Evolutionary conservation across 257 asterid genomes (phyloP).

Genomic region (Fraxinus pennsylvanica): DNA sequence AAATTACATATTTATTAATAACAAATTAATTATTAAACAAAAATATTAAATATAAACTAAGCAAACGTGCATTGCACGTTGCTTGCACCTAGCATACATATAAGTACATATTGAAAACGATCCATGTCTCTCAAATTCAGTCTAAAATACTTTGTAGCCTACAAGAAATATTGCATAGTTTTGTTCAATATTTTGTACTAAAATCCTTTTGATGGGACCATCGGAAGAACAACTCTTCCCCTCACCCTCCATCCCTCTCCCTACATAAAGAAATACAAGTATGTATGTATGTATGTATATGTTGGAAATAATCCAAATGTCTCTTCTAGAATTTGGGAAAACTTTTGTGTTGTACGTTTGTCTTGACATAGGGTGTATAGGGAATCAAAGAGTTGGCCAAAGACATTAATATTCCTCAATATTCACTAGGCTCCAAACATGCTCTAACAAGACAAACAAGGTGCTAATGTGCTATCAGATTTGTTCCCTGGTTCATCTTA

Average conservation of each 20-base stretch:
- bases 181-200: not conserved
- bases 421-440: constrained; percentile 55
- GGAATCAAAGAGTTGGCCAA: constrained; percentile 59
- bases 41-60: too few relatives aligned
- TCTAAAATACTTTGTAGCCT: too few relatives aligned
- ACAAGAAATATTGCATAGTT: not conserved
- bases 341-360: constrained; percentile 39
- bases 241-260: not conserved
- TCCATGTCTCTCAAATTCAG: too few relatives aligned
- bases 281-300: not conserved
- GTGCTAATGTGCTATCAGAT: constrained; percentile 62
- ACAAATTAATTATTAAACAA: too few relatives aligned
- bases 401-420: constrained; percentile 51
- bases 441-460: constrained; percentile 73
- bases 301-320: constrained; percentile 27
- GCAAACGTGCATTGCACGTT: too few relatives aligned
- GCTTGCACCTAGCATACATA: too few relatives aligned
- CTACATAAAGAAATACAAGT: not conserved
- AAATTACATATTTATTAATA: too few relatives aligned
- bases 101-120: too few relatives aligned
- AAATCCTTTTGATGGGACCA: not conserved
- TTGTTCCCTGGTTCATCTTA: constrained; percentile 42
- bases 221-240: not conserved
- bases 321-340: constrained; percentile 26
- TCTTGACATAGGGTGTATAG: constrained; percentile 65